Conservation (phyloP, 768 basidiomycete species). For the Pisolithus marmoratus region DNA sequence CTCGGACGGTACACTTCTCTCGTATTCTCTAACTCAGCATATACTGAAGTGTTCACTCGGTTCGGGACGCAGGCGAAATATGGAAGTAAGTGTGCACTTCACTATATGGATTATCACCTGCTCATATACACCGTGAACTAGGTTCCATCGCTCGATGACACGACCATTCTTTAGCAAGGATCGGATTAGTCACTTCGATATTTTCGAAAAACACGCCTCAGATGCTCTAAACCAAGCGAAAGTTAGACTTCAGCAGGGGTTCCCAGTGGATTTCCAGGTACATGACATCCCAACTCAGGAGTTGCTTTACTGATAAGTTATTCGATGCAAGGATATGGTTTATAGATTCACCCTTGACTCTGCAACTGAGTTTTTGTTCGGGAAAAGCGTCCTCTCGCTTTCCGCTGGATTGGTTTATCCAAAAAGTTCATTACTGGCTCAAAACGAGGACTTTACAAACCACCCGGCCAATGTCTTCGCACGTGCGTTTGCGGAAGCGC, state of each 20-base stretch:
- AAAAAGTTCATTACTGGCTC: slow-evolving; percentile 10
- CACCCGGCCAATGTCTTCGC: slow-evolving; percentile 40
- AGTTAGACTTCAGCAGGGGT: slow-evolving; percentile 37
- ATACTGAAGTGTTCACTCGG: background rate
- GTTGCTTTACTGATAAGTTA: background rate
- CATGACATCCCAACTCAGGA: background rate
- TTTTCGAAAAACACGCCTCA: slow-evolving; percentile 46
- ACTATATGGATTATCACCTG: background rate
- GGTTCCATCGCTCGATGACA: slow-evolving; percentile 55
- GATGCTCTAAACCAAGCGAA: slow-evolving; percentile 41
- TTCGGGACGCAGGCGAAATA: slow-evolving; percentile 36
- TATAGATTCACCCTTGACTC: slow-evolving; percentile 57
- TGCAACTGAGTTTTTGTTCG: slow-evolving; percentile 55
- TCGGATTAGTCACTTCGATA: slow-evolving; percentile 48
- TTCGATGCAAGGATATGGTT: slow-evolving; percentile 39
- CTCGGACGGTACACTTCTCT: slow-evolving; percentile 38
- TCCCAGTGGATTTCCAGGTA: slow-evolving; percentile 56
- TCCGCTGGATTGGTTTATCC: slow-evolving; percentile 46
- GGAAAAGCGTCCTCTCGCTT: slow-evolving; percentile 41
- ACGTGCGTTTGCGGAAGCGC: slow-evolving; percentile 45
- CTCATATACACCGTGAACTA: slow-evolving; percentile 11
- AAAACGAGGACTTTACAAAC: slow-evolving; percentile 9
- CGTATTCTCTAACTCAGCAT: background rate
- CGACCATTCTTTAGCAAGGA: slow-evolving; percentile 57
- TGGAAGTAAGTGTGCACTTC: slow-evolving; percentile 43